Evolutionary conservation across 768 basidiomycete species (phyloP).

Genomic region (Aureoboletus auriporus): DNA sequence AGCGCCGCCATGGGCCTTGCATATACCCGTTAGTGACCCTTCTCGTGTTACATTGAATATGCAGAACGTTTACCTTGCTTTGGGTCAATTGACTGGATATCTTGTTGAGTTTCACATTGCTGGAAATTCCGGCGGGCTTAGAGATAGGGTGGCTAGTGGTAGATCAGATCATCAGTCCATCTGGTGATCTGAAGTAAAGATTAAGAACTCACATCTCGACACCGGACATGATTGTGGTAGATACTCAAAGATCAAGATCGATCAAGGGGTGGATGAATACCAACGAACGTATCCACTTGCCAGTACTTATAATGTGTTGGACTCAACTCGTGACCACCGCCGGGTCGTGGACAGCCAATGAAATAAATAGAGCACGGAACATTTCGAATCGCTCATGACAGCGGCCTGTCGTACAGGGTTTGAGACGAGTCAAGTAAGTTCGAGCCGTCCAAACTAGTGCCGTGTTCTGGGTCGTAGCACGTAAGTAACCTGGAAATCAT

Average conservation of each 20-base stretch:
- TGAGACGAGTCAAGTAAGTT: too few relatives aligned
- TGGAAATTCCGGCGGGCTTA: constrained; percentile 19
- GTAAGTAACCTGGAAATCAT: too few relatives aligned
- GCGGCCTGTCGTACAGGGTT: too few relatives aligned
- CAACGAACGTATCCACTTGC: neutral
- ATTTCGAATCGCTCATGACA: too few relatives aligned
- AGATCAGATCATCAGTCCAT: constrained; percentile 1
- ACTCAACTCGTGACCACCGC: too few relatives aligned
- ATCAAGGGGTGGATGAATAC: neutral
- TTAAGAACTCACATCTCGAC: constrained; percentile 54
- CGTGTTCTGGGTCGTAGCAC: too few relatives aligned
- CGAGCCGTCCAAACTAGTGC: too few relatives aligned
- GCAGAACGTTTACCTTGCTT: constrained; percentile 54
- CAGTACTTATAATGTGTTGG: constrained; percentile 13
- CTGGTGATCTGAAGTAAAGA: neutral
- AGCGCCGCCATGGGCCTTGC: constrained; percentile 62
- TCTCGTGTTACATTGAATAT: neutral
- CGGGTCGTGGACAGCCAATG: too few relatives aligned
- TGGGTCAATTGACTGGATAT: constrained; percentile 72
- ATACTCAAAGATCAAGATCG: neutral
- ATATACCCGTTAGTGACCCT: neutral
- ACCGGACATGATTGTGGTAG: constrained; percentile 41
- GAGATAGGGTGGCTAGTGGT: constrained; percentile 17
- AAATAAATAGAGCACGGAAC: too few relatives aligned
- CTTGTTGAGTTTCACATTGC: constrained; percentile 61